Evolutionary conservation across 2,329 filamentous ascomycete genomes (phyloP).

Genomic region (Colletotrichum chlorophyti): DNA sequence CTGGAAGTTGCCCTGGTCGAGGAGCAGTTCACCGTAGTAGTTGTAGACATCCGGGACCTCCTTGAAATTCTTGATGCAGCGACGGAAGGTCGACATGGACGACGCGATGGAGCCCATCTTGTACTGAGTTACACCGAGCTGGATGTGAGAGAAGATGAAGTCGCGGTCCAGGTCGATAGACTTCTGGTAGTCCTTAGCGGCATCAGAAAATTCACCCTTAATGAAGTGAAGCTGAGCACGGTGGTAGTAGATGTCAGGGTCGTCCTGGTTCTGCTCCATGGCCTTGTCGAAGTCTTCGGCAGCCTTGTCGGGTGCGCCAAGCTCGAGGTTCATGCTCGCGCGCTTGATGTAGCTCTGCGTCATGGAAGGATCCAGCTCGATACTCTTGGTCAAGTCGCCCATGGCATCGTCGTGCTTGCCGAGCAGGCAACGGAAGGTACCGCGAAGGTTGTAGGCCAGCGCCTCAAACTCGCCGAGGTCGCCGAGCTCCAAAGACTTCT

Average conservation of each 20-base stretch:
- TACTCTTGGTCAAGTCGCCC: constrained; percentile 87
- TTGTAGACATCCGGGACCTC: constrained; percentile 98
- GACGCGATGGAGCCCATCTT: constrained; percentile 99
- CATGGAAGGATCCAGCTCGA: constrained; percentile 85
- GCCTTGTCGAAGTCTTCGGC: constrained; percentile 88
- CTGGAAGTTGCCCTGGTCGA: constrained; percentile 94
- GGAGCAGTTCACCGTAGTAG: constrained; percentile 96
- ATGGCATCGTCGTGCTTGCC: constrained; percentile 87
- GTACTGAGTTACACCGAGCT: constrained; percentile 98
- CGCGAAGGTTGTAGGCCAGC: constrained; percentile 94
- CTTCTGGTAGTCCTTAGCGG: constrained; percentile 98
- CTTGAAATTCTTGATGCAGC: constrained; percentile 98
- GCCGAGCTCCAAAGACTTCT: constrained; percentile 83
- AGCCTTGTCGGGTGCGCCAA: constrained; percentile 86
- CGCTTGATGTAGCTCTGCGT: constrained; percentile 99
- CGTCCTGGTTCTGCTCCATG: constrained; percentile 81
- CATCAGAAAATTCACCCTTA: constrained; percentile 89
- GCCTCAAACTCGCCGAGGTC: constrained; percentile 85
- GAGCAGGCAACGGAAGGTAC: constrained; percentile 91
- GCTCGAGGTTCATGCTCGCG: constrained; percentile 95
- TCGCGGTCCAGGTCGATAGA: constrained; percentile 95
- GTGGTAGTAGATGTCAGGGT: constrained; percentile 99
- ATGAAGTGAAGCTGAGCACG: constrained; percentile 98
- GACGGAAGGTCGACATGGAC: constrained; percentile 97
- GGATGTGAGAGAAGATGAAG: constrained; percentile 99